Conservation (phyloP, 805 yeast species). For the Ogataea nonfermentans region DNA sequence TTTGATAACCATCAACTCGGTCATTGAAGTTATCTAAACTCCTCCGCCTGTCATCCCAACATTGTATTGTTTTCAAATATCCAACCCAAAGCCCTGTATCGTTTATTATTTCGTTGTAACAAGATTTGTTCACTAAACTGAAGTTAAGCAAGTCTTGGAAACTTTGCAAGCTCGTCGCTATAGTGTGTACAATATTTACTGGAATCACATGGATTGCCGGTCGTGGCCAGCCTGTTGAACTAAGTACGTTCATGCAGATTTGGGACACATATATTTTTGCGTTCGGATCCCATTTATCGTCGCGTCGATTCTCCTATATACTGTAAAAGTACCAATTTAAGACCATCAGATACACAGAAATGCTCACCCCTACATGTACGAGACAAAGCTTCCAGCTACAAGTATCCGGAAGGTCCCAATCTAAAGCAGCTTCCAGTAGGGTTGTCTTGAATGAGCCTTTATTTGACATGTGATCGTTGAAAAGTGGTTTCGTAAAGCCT, state of each 20-base stretch:
- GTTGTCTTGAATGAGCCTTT: constrained; percentile 6
- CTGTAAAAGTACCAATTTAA: constrained; percentile 20
- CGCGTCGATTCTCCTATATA: constrained; percentile 19
- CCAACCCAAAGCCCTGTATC: constrained; percentile 28
- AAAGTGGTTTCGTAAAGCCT: constrained; percentile 7
- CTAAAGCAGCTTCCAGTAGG: constrained; percentile 9
- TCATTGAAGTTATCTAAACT: background rate
- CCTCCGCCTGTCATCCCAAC: constrained; percentile 22
- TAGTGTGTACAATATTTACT: constrained; percentile 15
- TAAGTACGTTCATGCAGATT: background rate
- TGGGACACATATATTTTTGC: background rate
- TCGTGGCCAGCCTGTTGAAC: constrained; percentile 6
- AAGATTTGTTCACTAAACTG: constrained; percentile 27
- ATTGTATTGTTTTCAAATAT: constrained; percentile 21
- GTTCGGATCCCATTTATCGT: constrained; percentile 6
- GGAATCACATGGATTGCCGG: constrained; percentile 15
- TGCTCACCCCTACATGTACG: constrained; percentile 10
- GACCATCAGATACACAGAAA: constrained; percentile 9
- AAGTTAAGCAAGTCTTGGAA: constrained; percentile 30
- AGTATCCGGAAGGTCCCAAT: constrained; percentile 25
- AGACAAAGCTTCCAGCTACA: constrained; percentile 13
- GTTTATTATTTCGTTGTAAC: constrained; percentile 25
- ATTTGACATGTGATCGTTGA: constrained; percentile 6
- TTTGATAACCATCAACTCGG: background rate
- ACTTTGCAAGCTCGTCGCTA: constrained; percentile 23